Evolutionary conservation across 1,139 yeast species (phyloP).

Genomic region (Suhomyces guaymorum): DNA sequence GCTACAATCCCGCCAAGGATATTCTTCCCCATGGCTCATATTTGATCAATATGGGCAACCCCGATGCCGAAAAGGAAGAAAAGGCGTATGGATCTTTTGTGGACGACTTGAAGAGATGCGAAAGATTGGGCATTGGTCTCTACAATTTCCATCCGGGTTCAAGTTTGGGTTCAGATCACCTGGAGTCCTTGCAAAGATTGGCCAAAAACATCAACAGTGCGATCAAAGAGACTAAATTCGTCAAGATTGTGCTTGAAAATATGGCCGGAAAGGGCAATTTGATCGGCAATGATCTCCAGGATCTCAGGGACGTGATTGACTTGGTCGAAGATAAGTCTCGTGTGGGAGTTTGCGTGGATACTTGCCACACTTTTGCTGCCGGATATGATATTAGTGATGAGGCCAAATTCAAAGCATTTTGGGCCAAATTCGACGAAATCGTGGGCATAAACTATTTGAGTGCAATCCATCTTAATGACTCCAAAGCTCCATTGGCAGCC

Average conservation of each 20-base stretch:
- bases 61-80: conserved; percentile 74
- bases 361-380: conserved; percentile 95
- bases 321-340: conserved; percentile 74
- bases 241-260: conserved; percentile 87
- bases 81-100: conserved; percentile 78
- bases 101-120: conserved; percentile 88
- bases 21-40: conserved; percentile 94
- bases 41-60: conserved; percentile 88
- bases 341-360: conserved; percentile 92
- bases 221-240: conserved; percentile 68
- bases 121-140: conserved; percentile 74
- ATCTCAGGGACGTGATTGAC: conserved; percentile 71
- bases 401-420: conserved; percentile 60
- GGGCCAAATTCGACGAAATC: conserved; percentile 69
- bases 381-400: conserved; percentile 82
- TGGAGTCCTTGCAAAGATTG: conserved; percentile 60
- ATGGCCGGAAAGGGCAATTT: conserved; percentile 98
- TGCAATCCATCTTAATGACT: conserved; percentile 88
- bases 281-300: conserved; percentile 81
- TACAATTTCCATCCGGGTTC: conserved; percentile 98
- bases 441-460: conserved; percentile 75
- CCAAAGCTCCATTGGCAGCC: conserved; percentile 90
- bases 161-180: conserved; percentile 70
- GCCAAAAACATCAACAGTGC: conserved; percentile 83
- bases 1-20: conserved; percentile 74